phyloP scores from a whole-genome alignment of 371 early-diverging fungal genomes.

The Phascolomyces articulosus region DNA sequence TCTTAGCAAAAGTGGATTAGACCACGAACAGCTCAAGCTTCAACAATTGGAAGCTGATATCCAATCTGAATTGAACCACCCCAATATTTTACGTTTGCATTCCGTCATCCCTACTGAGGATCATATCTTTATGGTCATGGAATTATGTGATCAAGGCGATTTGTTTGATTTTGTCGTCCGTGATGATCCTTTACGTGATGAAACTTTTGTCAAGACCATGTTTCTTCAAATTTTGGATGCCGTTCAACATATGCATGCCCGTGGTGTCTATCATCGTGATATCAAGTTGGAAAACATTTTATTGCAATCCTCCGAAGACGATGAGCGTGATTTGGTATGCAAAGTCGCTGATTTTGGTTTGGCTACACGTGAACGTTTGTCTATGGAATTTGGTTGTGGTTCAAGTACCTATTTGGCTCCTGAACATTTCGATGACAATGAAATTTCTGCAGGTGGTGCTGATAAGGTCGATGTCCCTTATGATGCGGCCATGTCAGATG shows the following conservation, averaged over 20 bases:
- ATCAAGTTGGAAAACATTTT: slow-evolving; percentile 81
- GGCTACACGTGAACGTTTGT: slow-evolving; percentile 69
- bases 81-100: slow-evolving; percentile 61
- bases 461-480: slow-evolving; percentile 45
- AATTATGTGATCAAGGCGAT: slow-evolving; percentile 62
- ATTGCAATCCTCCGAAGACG: slow-evolving; percentile 31
- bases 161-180: slow-evolving; percentile 58
- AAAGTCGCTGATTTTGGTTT: slow-evolving; percentile 88
- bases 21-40: slow-evolving; percentile 56
- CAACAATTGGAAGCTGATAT: slow-evolving; percentile 78
- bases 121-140: slow-evolving; percentile 58
- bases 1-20: slow-evolving; percentile 67
- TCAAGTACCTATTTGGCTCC: slow-evolving; percentile 69
- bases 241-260: slow-evolving; percentile 54
- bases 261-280: slow-evolving; percentile 73
- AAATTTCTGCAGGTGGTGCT: slow-evolving; percentile 18
- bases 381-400: slow-evolving; percentile 80
- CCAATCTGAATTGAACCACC: slow-evolving; percentile 66
- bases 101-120: slow-evolving; percentile 51
- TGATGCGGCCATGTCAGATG: slow-evolving; percentile 69
- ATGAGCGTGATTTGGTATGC: slow-evolving; percentile 40
- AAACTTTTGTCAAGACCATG: slow-evolving; percentile 35
- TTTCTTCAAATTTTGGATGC: slow-evolving; percentile 59
- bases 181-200: slow-evolving; percentile 25
- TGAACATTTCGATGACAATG: slow-evolving; percentile 52